Conservation (phyloP, 2,329 filamentous ascomycete genomes). For the Fusarium sp. region DNA sequence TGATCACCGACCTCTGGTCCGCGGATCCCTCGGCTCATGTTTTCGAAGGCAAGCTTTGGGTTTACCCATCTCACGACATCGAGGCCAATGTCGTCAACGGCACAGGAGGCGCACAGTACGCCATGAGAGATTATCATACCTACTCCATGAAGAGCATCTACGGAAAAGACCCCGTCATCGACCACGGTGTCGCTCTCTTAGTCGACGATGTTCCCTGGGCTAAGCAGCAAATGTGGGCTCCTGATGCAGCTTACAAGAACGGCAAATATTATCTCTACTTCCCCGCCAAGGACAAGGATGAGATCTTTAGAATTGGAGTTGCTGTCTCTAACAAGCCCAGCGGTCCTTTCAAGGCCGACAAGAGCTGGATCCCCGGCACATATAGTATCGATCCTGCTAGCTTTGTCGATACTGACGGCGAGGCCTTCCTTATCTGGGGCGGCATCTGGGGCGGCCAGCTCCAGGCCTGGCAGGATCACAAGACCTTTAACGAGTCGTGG, state of each 20-base stretch:
- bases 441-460: conserved; percentile 15
- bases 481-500: conserved; percentile 9
- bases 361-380: conserved; percentile 16
- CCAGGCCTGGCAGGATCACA: conserved; percentile 13
- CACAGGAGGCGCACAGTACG: neutral
- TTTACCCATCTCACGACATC: conserved; percentile 17
- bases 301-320: conserved; percentile 17
- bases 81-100: neutral
- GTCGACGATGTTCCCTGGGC: conserved; percentile 12
- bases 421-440: neutral
- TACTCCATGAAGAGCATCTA: conserved; percentile 20
- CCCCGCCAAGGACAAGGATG: conserved; percentile 16
- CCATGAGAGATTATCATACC: conserved; percentile 16
- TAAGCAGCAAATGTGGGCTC: conserved; percentile 13
- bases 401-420: neutral
- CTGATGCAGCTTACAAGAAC: conserved; percentile 16
- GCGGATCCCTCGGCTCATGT: conserved; percentile 22
- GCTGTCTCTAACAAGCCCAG: conserved; percentile 6
- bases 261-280: conserved; percentile 28
- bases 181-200: conserved; percentile 4
- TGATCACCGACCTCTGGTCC: conserved; percentile 10
- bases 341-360: conserved; percentile 13
- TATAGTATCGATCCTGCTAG: conserved; percentile 17
- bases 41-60: neutral
- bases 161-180: neutral